Base-by-base conservation (phyloP, 805 yeast genomes). In the Suhomyces emberorum region DNA sequence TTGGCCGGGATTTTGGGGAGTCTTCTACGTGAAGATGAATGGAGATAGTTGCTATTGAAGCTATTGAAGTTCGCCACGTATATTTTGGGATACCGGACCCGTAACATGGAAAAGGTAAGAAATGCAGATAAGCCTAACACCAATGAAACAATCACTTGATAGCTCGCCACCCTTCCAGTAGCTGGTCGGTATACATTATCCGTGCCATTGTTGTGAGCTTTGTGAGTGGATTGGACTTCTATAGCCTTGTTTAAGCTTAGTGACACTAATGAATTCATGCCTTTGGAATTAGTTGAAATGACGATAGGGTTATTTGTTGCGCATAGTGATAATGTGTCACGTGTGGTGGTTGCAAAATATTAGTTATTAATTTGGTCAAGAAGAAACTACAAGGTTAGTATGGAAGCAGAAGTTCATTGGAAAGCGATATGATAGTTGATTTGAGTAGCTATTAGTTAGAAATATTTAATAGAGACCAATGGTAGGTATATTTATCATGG, bases 61-160 rank as follows among this genome's bases (percentile, higher is more conserved):
- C 76, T 71, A 46, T 74, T 65, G 43, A 76, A 68, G 46, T 96
- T 74, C 8, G 96, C 93, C 42, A 89, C 89, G 50, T 87, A 91
- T 15, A 91, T 70, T 50, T 80, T 81, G 17, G 95, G 95, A 69
- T 87, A 83, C 35, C 76, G 73, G 35, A 77, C 74, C 30, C 96
- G 65, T 30, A 89, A 66, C 2, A 84, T 44, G 25, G 95, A 79
- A 53, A 91, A 91, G 2, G 79, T 52, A 2, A 80, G 34, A 34
- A 88, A 72, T 1, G 95, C 91, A 18, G 75, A 56, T 1, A 74
- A 37, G 0, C 98, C 98, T 15, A 88, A 57, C 0, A 76, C 53
- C 0, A 70, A 46, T 0, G 97, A 95, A 22, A 89, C 74, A 9
- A 75, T 61, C 6, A 87, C 63, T 61, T 91, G 98, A 6, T 91